These are phyloP conservation scores for Turnera subulata DNA, from an alignment of 345 rosid genomes.

Conservation along the genomic window DNA sequence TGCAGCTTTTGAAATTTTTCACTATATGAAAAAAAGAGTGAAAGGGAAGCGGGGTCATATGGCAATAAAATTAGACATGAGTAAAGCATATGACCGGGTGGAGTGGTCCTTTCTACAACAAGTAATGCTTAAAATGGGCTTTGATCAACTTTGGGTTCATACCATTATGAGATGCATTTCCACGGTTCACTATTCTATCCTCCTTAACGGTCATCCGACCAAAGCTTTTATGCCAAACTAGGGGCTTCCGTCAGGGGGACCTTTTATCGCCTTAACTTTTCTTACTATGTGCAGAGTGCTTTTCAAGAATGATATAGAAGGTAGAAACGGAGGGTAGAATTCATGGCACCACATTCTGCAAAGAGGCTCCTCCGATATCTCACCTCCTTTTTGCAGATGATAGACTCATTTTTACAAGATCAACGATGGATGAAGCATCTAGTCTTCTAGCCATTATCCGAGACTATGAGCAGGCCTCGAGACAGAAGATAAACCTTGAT, in stretches of 20 bases:
- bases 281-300: no score
- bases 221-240: not conserved
- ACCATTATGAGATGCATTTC: not conserved
- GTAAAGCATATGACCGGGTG: not conserved
- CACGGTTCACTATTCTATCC: not conserved
- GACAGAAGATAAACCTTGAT: no score
- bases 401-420: not conserved
- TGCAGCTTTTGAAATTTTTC: no score
- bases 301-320: not conserved
- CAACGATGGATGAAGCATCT: not conserved
- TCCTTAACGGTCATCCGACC: not conserved
- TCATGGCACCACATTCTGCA: not conserved
- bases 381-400: not conserved
- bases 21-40: no score
- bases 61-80: not conserved
- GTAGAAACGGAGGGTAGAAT: not conserved
- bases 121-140: not conserved
- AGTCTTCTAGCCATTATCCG: not conserved
- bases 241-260: not conserved
- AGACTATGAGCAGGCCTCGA: no score
- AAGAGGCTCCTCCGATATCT: not conserved
- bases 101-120: not conserved
- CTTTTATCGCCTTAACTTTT: not conserved
- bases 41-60: not conserved
- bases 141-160: not conserved